Evolutionary conservation across 1,139 yeast species (phyloP).

Genomic region (Pneumocystis canis): DNA sequence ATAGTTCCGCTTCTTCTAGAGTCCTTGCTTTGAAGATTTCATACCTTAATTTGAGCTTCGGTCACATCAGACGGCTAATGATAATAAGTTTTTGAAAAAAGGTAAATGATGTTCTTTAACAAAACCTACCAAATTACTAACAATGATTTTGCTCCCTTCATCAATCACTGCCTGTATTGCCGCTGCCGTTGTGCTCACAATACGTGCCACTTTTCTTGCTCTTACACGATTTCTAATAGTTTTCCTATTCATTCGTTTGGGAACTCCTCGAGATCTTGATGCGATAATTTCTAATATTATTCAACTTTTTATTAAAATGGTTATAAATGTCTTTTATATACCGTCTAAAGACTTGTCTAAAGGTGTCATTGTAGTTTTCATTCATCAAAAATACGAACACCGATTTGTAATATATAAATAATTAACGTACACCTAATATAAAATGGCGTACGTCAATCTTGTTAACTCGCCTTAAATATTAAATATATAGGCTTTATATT

Average conservation of each 20-base stretch:
- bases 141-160: slow-evolving; percentile 12
- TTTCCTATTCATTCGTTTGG: not conserved
- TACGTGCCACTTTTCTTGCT: not conserved
- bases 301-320: not conserved
- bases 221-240: not conserved
- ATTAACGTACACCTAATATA: no score
- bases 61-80: slow-evolving; percentile 25
- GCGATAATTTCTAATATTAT: not conserved
- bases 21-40: slow-evolving; percentile 14
- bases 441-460: no score
- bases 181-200: slow-evolving; percentile 14
- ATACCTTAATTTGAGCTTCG: slow-evolving; percentile 25
- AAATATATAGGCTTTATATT: no score
- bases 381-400: not conserved
- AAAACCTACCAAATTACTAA: slow-evolving; percentile 3
- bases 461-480: no score
- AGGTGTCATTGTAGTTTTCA: not conserved
- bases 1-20: not conserved
- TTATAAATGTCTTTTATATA: not conserved
- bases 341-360: not conserved
- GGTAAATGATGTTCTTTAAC: not conserved
- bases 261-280: not conserved
- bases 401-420: no score
- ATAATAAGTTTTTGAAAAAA: slow-evolving; percentile 11
- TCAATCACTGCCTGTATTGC: slow-evolving; percentile 16